Evolutionary conservation across 495 filamentous ascomycete species (phyloP).

Genomic region (Lasiosphaeria hispida): DNA sequence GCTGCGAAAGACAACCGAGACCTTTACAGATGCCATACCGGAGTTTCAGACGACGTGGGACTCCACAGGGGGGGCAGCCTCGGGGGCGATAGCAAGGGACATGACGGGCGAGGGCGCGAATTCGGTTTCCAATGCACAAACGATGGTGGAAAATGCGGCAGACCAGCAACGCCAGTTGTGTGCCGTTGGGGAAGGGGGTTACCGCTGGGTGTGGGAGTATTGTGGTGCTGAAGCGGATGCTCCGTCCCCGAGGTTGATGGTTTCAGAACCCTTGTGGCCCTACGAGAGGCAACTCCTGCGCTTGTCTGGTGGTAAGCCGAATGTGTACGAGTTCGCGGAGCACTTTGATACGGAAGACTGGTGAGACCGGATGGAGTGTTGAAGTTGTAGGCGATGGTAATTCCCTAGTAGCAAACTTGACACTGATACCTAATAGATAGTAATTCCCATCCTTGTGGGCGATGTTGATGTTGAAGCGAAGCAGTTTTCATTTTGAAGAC

Average conservation of each 20-base stretch:
- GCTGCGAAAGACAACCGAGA: conserved; percentile 27
- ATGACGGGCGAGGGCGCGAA: neutral
- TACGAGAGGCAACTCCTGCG: conserved; percentile 47
- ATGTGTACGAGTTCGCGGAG: conserved; percentile 37
- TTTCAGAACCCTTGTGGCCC: conserved; percentile 51
- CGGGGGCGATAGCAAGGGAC: neutral
- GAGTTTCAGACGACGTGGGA: conserved; percentile 35
- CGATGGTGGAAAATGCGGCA: conserved; percentile 5
- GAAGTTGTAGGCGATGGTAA: no score
- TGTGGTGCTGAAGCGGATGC: conserved; percentile 39
- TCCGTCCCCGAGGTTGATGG: conserved; percentile 36
- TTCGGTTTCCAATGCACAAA: conserved; percentile 3
- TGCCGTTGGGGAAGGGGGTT: conserved; percentile 8
- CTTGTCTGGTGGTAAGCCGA: conserved; percentile 40
- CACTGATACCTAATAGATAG: no score
- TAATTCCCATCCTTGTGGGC: no score
- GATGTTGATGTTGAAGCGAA: no score
- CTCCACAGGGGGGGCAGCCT: conserved; percentile 7
- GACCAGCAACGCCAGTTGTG: conserved; percentile 18
- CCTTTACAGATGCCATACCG: conserved; percentile 36
- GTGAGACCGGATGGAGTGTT: neutral
- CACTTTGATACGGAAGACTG: conserved; percentile 19
- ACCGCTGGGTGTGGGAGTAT: conserved; percentile 54
- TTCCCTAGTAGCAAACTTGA: no score
- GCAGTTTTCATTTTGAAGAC: no score